Conservation (phyloP, 768 basidiomycete genomes). For the Daedaleopsis sinensis region DNA sequence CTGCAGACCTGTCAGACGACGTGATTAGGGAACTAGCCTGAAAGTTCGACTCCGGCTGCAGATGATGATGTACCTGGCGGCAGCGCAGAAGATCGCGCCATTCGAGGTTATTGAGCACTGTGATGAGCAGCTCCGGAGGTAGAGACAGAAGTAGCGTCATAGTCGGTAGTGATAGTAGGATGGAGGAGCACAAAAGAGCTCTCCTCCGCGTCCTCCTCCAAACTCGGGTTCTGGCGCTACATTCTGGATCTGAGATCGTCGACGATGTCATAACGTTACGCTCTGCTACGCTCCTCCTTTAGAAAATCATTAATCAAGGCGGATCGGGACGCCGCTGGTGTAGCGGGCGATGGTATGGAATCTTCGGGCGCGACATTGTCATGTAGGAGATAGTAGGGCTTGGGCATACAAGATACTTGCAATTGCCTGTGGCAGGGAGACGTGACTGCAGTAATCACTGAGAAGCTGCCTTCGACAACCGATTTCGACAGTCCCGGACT, state of each 20-base stretch:
- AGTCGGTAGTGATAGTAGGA: neutral
- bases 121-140: conserved; percentile 27
- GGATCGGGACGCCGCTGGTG: neutral
- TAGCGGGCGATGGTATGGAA: no score
- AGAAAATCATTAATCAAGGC: no score
- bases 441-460: neutral
- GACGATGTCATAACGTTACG: neutral
- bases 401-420: no score
- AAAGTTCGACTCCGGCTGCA: neutral
- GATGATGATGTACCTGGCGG: conserved; percentile 24
- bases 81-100: conserved; percentile 17
- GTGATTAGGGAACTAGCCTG: neutral
- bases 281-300: no score
- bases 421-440: no score
- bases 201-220: no score
- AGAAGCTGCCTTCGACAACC: conserved; percentile 24
- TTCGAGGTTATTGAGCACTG: conserved; percentile 27
- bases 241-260: neutral
- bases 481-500: no score
- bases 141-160: conserved; percentile 5
- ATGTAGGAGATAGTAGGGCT: no score
- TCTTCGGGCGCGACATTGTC: no score
- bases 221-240: no score
- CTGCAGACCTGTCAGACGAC: conserved; percentile 21
- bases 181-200: neutral